Percentiles rank a stretch among this genome's conserved stretches.
phyloP scores from a whole-genome alignment of 495 filamentous ascomycete genomes.

The Hyaloscypha hepaticicola region DNA sequence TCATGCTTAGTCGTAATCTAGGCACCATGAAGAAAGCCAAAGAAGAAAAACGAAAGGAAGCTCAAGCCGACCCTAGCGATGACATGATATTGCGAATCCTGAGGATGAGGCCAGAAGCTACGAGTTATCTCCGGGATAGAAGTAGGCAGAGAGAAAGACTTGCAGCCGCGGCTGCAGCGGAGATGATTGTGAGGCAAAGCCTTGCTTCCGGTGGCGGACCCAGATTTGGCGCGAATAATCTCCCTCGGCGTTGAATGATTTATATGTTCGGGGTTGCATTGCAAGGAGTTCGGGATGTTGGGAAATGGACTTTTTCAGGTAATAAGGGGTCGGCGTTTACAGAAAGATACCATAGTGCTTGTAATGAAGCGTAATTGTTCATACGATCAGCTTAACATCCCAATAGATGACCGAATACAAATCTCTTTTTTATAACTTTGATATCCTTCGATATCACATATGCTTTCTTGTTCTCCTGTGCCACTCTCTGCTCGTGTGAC shows the following conservation, averaged over 20 bases:
- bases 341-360: constrained; percentile 28
- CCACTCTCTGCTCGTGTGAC: too few relatives aligned
- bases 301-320: neutral
- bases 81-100: constrained; percentile 97
- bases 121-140: constrained; percentile 81
- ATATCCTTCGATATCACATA: too few relatives aligned
- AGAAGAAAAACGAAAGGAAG: constrained; percentile 90
- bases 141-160: constrained; percentile 92
- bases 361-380: neutral
- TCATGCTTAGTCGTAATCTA: constrained; percentile 92
- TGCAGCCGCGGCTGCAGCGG: constrained; percentile 84
- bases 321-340: neutral
- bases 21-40: constrained; percentile 96
- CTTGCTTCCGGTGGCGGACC: constrained; percentile 62
- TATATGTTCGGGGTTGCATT: neutral
- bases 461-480: too few relatives aligned
- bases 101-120: constrained; percentile 95
- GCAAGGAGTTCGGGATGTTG: neutral
- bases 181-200: constrained; percentile 93
- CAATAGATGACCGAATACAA: too few relatives aligned
- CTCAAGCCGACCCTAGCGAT: constrained; percentile 94
- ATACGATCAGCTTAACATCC: neutral
- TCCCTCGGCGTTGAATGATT: constrained; percentile 38
- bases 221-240: constrained; percentile 56
- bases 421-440: too few relatives aligned